Conservation (phyloP, 768 basidiomycete genomes). For the Leccinum olivaceopallidum region DNA sequence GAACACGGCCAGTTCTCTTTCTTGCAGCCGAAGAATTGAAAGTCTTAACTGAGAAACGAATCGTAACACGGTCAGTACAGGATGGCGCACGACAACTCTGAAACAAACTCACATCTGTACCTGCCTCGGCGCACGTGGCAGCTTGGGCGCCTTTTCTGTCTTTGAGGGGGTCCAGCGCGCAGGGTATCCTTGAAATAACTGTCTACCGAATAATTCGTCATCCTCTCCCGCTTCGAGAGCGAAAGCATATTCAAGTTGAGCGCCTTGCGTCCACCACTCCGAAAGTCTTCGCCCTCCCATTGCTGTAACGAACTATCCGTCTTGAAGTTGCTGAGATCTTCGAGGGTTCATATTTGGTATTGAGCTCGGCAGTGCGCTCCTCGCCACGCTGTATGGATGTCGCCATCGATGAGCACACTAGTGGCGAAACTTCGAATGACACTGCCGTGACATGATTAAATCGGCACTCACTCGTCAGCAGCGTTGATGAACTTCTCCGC, state of each 20-base stretch:
- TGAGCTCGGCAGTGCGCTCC: constrained; percentile 84
- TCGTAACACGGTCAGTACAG: not conserved
- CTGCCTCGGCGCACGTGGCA: constrained; percentile 87
- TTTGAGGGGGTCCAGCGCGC: constrained; percentile 73
- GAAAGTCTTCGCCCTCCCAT: constrained; percentile 96
- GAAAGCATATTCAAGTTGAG: constrained; percentile 80
- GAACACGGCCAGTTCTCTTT: constrained; percentile 80
- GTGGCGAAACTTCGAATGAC: not conserved
- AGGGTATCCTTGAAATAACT: constrained; percentile 94
- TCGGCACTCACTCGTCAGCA: constrained; percentile 58
- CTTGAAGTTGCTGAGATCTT: constrained; percentile 97
- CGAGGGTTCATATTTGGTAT: constrained; percentile 89
- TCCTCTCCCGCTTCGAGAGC: constrained; percentile 90
- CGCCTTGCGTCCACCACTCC: constrained; percentile 69
- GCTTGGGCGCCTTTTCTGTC: constrained; percentile 76
- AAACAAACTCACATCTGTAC: constrained; percentile 64
- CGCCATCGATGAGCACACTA: constrained; percentile 78
- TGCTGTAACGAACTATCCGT: constrained; percentile 88
- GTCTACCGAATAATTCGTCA: constrained; percentile 93
- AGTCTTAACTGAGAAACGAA: constrained; percentile 68
- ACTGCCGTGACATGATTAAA: not conserved
- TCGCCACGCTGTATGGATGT: constrained; percentile 92
- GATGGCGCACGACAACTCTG: not conserved
- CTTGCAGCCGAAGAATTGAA: constrained; percentile 97
- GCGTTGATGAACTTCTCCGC: constrained; percentile 95